These are phyloP conservation scores for Plantago ovata DNA, from an alignment of 257 asterid genomes.

Conservation along the genomic window DNA sequence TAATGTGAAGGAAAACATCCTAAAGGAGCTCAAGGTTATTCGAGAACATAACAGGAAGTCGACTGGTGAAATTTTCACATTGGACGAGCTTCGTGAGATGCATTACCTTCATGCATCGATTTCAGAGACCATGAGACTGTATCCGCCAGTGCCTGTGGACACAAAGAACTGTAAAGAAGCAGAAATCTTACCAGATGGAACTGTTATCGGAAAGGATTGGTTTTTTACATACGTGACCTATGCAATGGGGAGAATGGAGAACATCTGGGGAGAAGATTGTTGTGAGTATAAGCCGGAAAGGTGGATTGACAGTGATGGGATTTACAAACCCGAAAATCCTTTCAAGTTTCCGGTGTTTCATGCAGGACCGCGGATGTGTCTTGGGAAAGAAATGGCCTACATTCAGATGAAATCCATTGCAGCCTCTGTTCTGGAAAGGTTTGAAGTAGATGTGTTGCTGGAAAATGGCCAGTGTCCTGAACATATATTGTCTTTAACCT, in stretches of 20 bases:
- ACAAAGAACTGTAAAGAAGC: constrained; percentile 49
- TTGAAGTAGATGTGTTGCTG: constrained; percentile 38
- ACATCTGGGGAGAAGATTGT: constrained; percentile 79
- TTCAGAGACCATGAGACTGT: constrained; percentile 79
- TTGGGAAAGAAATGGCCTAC: constrained; percentile 90
- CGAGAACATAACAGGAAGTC: constrained; percentile 26
- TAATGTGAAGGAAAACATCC: constrained; percentile 39
- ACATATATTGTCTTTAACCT: constrained; percentile 62
- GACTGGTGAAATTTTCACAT: constrained; percentile 35
- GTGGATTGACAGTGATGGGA: constrained; percentile 70
- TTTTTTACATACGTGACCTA: constrained; percentile 53
- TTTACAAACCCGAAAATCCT: constrained; percentile 54
- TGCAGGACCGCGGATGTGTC: constrained; percentile 85
- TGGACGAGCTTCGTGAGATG: constrained; percentile 76
- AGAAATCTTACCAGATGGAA: constrained; percentile 84
- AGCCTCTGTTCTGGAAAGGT: constrained; percentile 70
- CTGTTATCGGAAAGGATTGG: constrained; percentile 56
- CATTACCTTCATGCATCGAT: constrained; percentile 84
- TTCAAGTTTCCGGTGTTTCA: constrained; percentile 74
- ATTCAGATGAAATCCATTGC: constrained; percentile 89
- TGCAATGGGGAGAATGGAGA: constrained; percentile 91
- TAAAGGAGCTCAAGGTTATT: constrained; percentile 39
- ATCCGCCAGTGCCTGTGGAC: constrained; percentile 84
- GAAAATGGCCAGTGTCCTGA: constrained; percentile 61
- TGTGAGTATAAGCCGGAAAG: constrained; percentile 76